Evolutionary conservation across 768 basidiomycete species (phyloP).

Genomic region (Suillus bovinus): DNA sequence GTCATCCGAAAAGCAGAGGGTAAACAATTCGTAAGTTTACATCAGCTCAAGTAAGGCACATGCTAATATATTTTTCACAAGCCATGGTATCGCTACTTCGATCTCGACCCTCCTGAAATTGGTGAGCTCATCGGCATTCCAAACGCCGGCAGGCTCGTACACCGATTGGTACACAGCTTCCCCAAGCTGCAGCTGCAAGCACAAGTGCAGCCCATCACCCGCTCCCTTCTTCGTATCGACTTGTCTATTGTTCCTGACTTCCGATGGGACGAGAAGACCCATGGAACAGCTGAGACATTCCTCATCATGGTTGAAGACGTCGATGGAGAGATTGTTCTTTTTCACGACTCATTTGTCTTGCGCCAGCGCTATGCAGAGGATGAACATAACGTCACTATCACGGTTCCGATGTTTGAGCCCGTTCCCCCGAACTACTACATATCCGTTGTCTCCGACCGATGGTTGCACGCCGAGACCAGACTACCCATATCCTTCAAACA

Average conservation of each 20-base stretch:
- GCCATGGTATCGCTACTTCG: slow-evolving; percentile 98
- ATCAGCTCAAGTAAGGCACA: background rate
- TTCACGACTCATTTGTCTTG: slow-evolving; percentile 91
- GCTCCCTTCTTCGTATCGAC: slow-evolving; percentile 89
- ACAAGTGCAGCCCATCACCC: slow-evolving; percentile 95
- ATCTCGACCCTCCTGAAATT: slow-evolving; percentile 87
- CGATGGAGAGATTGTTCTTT: slow-evolving; percentile 94
- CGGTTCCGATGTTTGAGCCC: slow-evolving; percentile 95
- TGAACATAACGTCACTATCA: slow-evolving; percentile 93
- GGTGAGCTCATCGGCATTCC: slow-evolving; percentile 94
- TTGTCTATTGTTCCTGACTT: slow-evolving; percentile 97
- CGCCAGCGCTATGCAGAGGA: slow-evolving; percentile 90
- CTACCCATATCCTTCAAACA: slow-evolving; percentile 98
- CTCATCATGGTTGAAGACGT: slow-evolving; percentile 95
- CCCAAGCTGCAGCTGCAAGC: slow-evolving; percentile 95
- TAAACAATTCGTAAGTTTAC: slow-evolving; percentile 85
- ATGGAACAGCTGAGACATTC: slow-evolving; percentile 87
- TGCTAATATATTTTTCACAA: slow-evolving; percentile 26
- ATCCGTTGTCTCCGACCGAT: slow-evolving; percentile 90
- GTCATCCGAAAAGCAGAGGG: slow-evolving; percentile 90
- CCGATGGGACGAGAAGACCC: slow-evolving; percentile 95
- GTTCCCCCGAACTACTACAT: slow-evolving; percentile 99
- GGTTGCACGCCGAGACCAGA: slow-evolving; percentile 94
- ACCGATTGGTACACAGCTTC: slow-evolving; percentile 93
- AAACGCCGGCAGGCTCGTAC: slow-evolving; percentile 89